phyloP scores from a whole-genome alignment of 441 rosid genomes.

The Populus hybrid region DNA sequence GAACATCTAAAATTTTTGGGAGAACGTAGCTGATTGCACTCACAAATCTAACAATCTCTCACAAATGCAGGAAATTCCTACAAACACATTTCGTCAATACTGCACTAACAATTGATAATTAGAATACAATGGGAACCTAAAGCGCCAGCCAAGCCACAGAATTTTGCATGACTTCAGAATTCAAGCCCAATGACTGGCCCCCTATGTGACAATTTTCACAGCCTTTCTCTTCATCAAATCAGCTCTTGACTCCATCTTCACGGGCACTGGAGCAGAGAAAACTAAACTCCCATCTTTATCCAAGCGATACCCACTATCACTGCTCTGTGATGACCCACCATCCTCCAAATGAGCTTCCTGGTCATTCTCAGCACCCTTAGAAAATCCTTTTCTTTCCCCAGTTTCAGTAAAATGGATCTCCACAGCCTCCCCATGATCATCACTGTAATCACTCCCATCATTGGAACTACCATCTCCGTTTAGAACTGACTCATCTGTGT shows the following conservation, averaged over 20 bases:
- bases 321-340: slow-evolving; percentile 31
- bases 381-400: slow-evolving; percentile 34
- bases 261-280: slow-evolving; percentile 73
- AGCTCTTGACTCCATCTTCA: slow-evolving; percentile 70
- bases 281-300: slow-evolving; percentile 36
- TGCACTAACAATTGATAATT: not conserved
- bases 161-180: not conserved
- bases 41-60: not conserved
- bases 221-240: slow-evolving; percentile 40
- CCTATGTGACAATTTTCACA: slow-evolving; percentile 31
- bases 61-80: not conserved
- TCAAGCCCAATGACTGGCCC: not conserved
- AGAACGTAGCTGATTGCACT: not conserved
- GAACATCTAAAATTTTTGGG: not conserved
- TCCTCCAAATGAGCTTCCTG: slow-evolving; percentile 32
- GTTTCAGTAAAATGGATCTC: slow-evolving; percentile 27
- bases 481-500: slow-evolving; percentile 28
- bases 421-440: slow-evolving; percentile 31
- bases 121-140: not conserved
- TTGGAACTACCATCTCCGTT: slow-evolving; percentile 36
- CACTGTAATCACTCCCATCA: slow-evolving; percentile 37
- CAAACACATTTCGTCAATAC: not conserved
- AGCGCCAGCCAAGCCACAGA: not conserved
- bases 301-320: slow-evolving; percentile 29
- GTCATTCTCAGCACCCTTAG: slow-evolving; percentile 26